Base-by-base conservation (phyloP, 1,139 yeast species). In the Hanseniaspora sp. region DNA sequence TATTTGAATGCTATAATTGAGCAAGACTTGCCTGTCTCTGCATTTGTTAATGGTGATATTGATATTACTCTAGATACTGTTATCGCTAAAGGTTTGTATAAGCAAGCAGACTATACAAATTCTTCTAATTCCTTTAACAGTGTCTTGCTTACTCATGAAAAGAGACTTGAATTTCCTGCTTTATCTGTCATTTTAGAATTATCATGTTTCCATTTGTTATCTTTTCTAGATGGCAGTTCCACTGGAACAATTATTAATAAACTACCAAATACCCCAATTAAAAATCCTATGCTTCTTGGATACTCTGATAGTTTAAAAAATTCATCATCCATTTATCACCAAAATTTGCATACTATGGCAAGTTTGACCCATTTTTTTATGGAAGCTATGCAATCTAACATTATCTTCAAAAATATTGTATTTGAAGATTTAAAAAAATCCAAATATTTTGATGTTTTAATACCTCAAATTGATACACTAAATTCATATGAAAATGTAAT, bases 331-430 rank as follows among this genome's bases (percentile, higher is more conserved):
- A 57, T 59, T 2, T 63, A 64, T 4, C 67, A 71, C 59, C 62
- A 63, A 48, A 65, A 75, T 35, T 65, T 86, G 53, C 85, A 86
- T 0, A 62, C 74, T 1, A 76, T 83, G 65, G 79, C 84, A 11
- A 74, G 82, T 58, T 63, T 45, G 35, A 44, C 54, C 4, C 43
- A 44, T n/a, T 44, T 39, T 15, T 51, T 44, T 41, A 51, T 51
- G 54, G 40, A 29, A 11, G 28, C 23, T 12, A 38, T 44, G 38
- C 37, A 51, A 13, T 28, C 43, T 13, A 43, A 44, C 7, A n/a
- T 33, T 11, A 31, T 29, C 2, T 51, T 23, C 28, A 51, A 51
- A 28, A 29, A 12, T 7, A 35, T 37, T 15, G 5, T 11, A 4
- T 33, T 51, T 33, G 40, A 44, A 9, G 49, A 51, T 7, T 30